Percentiles rank a stretch among this genome's conserved stretches.
These are phyloP conservation scores for Cladosporium sp. DNA, from an alignment of 2,329 filamentous ascomycete genomes.

Conservation along the genomic window DNA sequence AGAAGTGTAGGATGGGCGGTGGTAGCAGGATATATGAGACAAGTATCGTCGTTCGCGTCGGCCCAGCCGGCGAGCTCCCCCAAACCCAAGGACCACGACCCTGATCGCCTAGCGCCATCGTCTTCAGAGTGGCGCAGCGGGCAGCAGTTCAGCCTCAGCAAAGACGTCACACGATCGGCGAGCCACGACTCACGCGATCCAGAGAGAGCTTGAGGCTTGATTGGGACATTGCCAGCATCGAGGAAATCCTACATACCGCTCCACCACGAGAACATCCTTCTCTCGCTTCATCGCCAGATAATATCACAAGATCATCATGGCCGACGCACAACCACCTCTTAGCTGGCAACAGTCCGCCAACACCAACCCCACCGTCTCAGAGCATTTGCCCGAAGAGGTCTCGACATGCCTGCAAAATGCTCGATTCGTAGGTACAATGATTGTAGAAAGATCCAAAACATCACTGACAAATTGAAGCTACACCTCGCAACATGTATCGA, in stretches of 20 bases:
- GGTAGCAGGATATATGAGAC: conserved; percentile 1
- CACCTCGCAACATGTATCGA: conserved; percentile 88
- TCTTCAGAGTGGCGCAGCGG: conserved; percentile 1
- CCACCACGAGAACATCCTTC: neutral
- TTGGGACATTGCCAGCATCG: conserved; percentile 1
- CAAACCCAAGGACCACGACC: neutral
- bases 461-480: conserved; percentile 59
- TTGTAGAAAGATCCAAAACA: conserved; percentile 8
- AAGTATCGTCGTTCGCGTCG: conserved; percentile 10
- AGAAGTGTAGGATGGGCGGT: neutral
- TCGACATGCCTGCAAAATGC: conserved; percentile 90
- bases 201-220: conserved; percentile 3
- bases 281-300: neutral
- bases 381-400: conserved; percentile 75
- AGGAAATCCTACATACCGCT: neutral
- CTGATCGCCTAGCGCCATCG: neutral
- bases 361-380: conserved; percentile 65
- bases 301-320: conserved; percentile 17
- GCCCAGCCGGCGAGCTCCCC: neutral
- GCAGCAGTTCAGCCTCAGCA: neutral
- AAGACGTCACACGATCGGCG: conserved; percentile 4
- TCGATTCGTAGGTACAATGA: conserved; percentile 67
- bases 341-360: conserved; percentile 55
- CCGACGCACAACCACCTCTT: conserved; percentile 25
- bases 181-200: neutral